These are phyloP conservation scores for Ananas comosus DNA, from an alignment of 176 grass and related monocot genomes.

Conservation along the genomic window DNA sequence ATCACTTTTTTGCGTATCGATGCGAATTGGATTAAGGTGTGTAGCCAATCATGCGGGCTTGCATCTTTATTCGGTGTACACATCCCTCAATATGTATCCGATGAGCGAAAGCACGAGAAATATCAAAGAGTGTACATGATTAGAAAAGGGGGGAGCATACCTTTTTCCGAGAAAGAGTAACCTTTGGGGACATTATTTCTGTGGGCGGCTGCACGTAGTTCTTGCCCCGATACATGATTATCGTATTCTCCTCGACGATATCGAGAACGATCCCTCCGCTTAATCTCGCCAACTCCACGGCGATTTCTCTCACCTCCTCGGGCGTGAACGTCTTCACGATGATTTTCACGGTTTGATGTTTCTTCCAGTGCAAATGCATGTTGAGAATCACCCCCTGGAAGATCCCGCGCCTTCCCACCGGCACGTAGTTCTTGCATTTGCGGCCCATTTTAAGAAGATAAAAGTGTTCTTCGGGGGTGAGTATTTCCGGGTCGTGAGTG, in stretches of 20 bases:
- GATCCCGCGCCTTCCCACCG: constrained; percentile 87
- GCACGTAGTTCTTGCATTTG: constrained; percentile 96
- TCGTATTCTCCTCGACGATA: constrained; percentile 75
- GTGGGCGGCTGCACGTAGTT: constrained; percentile 86
- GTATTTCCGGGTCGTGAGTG: constrained; percentile 73
- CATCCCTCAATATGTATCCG: no score
- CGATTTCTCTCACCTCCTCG: constrained; percentile 87
- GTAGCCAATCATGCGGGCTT: no score
- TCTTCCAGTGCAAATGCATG: constrained; percentile 99
- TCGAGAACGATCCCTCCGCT: constrained; percentile 89
- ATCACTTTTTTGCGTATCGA: no score
- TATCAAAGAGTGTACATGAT: no score
- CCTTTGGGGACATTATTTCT: constrained; percentile 91
- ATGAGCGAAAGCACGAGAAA: no score
- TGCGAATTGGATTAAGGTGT: no score
- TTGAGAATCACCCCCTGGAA: constrained; percentile 97
- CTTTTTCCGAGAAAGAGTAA: constrained; percentile 85
- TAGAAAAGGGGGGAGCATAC: constrained; percentile 8
- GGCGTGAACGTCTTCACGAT: constrained; percentile 94
- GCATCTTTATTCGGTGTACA: no score
- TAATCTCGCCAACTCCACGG: constrained; percentile 60
- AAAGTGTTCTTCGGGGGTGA: constrained; percentile 95
- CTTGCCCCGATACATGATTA: constrained; percentile 97
- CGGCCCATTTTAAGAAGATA: constrained; percentile 90
- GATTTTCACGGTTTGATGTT: constrained; percentile 86